phyloP scores from a whole-genome alignment of 768 basidiomycete genomes.

The Termitomyces sp. region DNA sequence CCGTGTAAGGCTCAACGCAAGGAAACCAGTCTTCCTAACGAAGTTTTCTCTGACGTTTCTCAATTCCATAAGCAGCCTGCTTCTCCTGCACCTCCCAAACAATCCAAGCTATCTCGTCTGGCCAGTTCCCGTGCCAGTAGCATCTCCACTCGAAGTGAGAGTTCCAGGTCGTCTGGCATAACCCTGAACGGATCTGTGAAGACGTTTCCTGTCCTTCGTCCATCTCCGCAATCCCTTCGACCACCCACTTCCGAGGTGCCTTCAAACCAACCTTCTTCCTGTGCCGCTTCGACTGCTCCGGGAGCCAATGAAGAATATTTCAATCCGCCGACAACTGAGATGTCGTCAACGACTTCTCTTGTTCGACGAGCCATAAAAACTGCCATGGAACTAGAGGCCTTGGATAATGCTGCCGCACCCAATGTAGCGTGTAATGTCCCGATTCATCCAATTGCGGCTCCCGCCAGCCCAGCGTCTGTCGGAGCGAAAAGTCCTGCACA shows the following conservation, averaged over 20 bases:
- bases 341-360: slow-evolving; percentile 52
- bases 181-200: slow-evolving; percentile 56
- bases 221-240: slow-evolving; percentile 50
- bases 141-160: slow-evolving; percentile 35
- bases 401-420: slow-evolving; percentile 29
- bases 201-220: slow-evolving; percentile 67
- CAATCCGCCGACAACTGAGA: slow-evolving; percentile 14
- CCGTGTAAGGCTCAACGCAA: slow-evolving; percentile 35
- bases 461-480: slow-evolving; percentile 12
- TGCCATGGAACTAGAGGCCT: slow-evolving; percentile 58
- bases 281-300: slow-evolving; percentile 18
- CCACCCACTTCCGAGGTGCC: slow-evolving; percentile 31
- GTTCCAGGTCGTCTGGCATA: slow-evolving; percentile 50
- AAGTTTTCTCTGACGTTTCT: slow-evolving; percentile 47
- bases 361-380: slow-evolving; percentile 61
- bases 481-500: background rate
- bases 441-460: slow-evolving; percentile 6
- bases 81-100: slow-evolving; percentile 26
- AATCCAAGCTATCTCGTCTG: slow-evolving; percentile 64
- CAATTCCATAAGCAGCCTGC: slow-evolving; percentile 27
- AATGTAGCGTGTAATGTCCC: slow-evolving; percentile 14
- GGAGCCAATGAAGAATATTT: slow-evolving; percentile 15
- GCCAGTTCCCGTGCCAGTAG: slow-evolving; percentile 60
- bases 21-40: slow-evolving; percentile 37
- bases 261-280: slow-evolving; percentile 14